Conservation (phyloP, 164 flowering plant genomes). For the Akebia trifoliata region DNA sequence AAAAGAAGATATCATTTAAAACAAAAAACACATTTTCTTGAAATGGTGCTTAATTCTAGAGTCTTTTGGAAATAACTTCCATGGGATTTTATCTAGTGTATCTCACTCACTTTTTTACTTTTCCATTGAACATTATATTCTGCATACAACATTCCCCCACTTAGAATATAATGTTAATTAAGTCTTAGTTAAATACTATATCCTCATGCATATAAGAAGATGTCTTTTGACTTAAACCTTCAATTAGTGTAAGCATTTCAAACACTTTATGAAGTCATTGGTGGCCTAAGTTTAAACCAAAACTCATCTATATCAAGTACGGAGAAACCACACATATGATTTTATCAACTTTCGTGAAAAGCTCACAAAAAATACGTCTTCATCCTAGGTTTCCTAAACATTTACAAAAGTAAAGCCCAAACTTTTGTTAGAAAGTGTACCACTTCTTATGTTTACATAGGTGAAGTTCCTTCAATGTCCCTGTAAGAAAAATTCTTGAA, state of each 20-base stretch:
- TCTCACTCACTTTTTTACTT: too few species aligned
- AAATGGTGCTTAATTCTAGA: too few species aligned
- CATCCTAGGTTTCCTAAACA: constrained; percentile 1
- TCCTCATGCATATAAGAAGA: constrained; percentile 3
- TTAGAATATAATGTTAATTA: too few species aligned
- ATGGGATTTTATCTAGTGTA: too few species aligned
- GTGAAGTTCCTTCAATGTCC: not conserved
- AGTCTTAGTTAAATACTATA: too few species aligned
- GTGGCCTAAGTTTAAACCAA: not conserved
- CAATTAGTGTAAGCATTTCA: constrained; percentile 1
- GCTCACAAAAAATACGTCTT: too few species aligned
- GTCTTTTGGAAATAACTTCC: too few species aligned
- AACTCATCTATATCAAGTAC: not conserved
- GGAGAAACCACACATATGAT: not conserved
- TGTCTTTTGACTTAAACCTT: constrained; percentile 3
- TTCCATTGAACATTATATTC: too few species aligned
- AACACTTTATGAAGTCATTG: not conserved
- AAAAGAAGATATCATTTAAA: too few species aligned
- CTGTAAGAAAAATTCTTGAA: not conserved
- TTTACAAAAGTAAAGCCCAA: not conserved
- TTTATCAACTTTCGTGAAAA: not conserved
- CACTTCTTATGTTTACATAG: constrained; percentile 6
- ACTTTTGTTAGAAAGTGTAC: not conserved
- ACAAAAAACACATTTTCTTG: too few species aligned
- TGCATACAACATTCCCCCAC: too few species aligned